Evolutionary conservation across 2,329 filamentous ascomycete genomes (phyloP).

Genomic region (Didymella keratinophila): DNA sequence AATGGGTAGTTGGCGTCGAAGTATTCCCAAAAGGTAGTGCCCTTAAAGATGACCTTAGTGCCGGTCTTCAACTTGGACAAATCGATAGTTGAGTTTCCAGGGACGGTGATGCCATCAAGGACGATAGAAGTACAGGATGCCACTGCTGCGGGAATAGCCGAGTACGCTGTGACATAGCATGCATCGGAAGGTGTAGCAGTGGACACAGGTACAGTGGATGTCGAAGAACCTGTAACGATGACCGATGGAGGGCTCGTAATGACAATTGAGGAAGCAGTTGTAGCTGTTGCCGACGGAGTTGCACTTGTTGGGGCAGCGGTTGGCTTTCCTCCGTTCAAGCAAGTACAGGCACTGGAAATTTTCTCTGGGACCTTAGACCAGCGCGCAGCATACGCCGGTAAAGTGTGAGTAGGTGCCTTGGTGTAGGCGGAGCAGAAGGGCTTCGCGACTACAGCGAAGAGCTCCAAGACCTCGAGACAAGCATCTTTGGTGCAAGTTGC

Average conservation of each 20-base stretch:
- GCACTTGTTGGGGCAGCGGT: conserved; percentile 11
- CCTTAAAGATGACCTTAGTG: conserved; percentile 68
- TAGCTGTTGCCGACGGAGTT: conserved; percentile 4
- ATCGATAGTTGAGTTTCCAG: conserved; percentile 66
- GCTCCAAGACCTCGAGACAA: conserved; percentile 21
- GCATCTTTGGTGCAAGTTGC: conserved; percentile 19
- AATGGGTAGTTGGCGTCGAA: conserved; percentile 58
- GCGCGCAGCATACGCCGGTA: conserved; percentile 23
- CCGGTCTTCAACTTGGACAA: conserved; percentile 62
- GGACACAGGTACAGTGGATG: neutral
- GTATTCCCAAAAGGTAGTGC: conserved; percentile 60
- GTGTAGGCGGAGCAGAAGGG: conserved; percentile 24
- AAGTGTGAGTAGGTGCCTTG: conserved; percentile 15
- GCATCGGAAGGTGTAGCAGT: conserved; percentile 13
- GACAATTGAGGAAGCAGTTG: neutral
- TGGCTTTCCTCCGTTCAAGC: conserved; percentile 17
- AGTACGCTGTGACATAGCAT: conserved; percentile 34
- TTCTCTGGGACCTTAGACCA: conserved; percentile 20
- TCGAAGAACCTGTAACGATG: neutral
- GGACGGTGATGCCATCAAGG: conserved; percentile 63
- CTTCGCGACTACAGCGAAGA: conserved; percentile 20
- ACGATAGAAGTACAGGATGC: conserved; percentile 62
- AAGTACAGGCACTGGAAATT: conserved; percentile 23
- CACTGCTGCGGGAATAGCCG: conserved; percentile 18
- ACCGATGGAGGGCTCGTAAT: neutral